Evolutionary conservation across 768 basidiomycete genomes (phyloP), one percentile per base, ranked within the genome.

Genomic region (Candolleomyces aberdarensis): DNA sequence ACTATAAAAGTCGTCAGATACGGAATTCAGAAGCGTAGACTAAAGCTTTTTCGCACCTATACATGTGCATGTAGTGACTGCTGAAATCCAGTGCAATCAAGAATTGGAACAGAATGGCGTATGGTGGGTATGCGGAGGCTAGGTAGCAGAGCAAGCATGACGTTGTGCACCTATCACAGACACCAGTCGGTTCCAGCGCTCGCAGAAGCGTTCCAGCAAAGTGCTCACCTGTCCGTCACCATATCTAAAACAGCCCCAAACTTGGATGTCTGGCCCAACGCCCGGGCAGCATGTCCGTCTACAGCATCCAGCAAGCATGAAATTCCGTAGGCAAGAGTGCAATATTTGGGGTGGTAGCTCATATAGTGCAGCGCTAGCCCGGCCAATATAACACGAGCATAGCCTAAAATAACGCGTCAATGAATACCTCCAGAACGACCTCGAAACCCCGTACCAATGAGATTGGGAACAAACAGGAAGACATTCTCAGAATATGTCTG

Each of bases 31-130:
- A 17, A 47, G 14, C 47, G 14, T 50, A 59, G 56, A 57, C 1
- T 46, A 53, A 58, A 3, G 11, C 29, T 3, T 5, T 41, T 19
- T 61, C 66, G 56, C 67, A 96, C 96, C 96, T 97, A 74, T 98
- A 97, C 97, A 98, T 99, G 74, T 98, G 97, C 86, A 98, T 98
- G 76, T 98, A 98, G 75, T 98, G 97, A 66, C 94, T 96, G 67
- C 91, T 89, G 72, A 99, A 99, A 73, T 99, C 97, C 60, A 99
- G 85, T 0, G 96, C 86, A 75, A 99, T 99, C 63, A 99, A 85
- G 77, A 92, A 89, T 75, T 97, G 94, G 80, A 99, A 98, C 54
- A 87, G 68, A 39, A 96, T 77, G 3, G 96, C 91, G 63, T 80
- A 92, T n/a, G 75, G 68, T 4, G 95, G 94, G 76, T 98, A 98